Evolutionary conservation across 139 green algal species (phyloP), one percentile per base, ranked within the genome.

Genomic region (Closterium sp.): DNA sequence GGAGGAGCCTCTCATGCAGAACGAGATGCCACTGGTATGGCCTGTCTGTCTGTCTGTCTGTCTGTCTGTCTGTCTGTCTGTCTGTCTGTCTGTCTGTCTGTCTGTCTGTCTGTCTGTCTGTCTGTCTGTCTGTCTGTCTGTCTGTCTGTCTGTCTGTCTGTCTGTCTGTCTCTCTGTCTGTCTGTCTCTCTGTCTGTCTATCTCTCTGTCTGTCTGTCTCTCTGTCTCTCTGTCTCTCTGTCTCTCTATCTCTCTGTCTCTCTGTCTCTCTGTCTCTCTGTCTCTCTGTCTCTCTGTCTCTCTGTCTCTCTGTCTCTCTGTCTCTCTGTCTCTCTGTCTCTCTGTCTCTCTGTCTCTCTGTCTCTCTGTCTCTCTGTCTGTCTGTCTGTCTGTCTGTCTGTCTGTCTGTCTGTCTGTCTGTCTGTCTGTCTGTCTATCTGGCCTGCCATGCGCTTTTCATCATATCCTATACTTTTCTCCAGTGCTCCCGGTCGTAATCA

Each of bases 21-120:
- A 88, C 55, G 90, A 93, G 87, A 93, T 93, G 90, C 90, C 91
- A 31, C 87, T 90, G 87, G 90, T 93, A 33, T 30, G 88, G 8
- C 33, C 55, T 30, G 31, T 2, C 30, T 38, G 34, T 90, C 34
- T 34, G 38, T 90, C 36, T 84, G 34, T 34, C 23, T 21, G 16
- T 85, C 23, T 36, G 34, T 34, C 87, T 34, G 23, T 32, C 38
- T 32, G n/a, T 84, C 34, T 34, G 34, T 33, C 87, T 84, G n/a
- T 38, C 85, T 55, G 85, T 88, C 30, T 55, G 85, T 88, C 85
- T 55, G 30, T 88, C 84, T 33, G 84, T 87, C 64, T 83, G 64
- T 83, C 64, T 83, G 64, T 83, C 64, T 83, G 64, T 83, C 64
- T 83, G 25, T 33, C 25, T 87, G 64, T 83, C 64, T n/a, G n/a